Conservation (phyloP, 1,284 basidiomycete genomes). For the Trametes hirsuta region DNA sequence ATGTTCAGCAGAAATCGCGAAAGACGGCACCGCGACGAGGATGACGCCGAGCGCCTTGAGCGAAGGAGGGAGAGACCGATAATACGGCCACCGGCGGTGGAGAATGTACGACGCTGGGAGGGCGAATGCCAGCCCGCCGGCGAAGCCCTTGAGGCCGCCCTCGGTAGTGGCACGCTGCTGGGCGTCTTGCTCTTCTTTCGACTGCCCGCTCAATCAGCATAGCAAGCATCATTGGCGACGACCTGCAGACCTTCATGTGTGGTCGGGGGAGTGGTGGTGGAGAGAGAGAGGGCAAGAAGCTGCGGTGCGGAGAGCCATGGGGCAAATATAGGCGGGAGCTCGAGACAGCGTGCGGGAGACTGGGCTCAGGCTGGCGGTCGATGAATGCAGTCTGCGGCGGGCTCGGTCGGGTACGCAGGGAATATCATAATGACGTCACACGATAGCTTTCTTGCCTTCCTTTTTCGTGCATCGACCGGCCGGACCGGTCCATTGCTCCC, state of each 20-base stretch:
- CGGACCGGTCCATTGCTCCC: not conserved
- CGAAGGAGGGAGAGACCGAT: slow-evolving; percentile 70
- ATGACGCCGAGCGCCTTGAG: slow-evolving; percentile 78
- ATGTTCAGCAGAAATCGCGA: slow-evolving; percentile 80
- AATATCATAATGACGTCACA: slow-evolving; percentile 13
- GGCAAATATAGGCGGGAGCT: not conserved
- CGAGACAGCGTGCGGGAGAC: not conserved
- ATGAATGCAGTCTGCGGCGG: not conserved
- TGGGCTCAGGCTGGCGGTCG: not conserved
- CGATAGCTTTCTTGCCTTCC: not conserved
- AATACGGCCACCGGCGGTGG: slow-evolving; percentile 60
- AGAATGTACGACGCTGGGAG: slow-evolving; percentile 63
- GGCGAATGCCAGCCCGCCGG: slow-evolving; percentile 54
- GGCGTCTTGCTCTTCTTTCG: slow-evolving; percentile 50
- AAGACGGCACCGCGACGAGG: slow-evolving; percentile 67
- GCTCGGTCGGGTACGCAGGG: slow-evolving; percentile 2
- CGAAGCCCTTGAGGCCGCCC: slow-evolving; percentile 68
- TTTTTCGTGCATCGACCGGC: not conserved
- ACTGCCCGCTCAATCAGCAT: slow-evolving; percentile 33
- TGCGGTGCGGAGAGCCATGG: slow-evolving; percentile 9
- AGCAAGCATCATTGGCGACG: not conserved
- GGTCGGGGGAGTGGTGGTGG: not conserved
- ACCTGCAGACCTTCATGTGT: slow-evolving; percentile 20
- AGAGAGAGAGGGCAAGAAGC: slow-evolving; percentile 8
- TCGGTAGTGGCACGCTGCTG: slow-evolving; percentile 57